A percentile compares a stretch with the other conserved stretches of the same genome.
Evolutionary conservation across 331 rosid genomes (phyloP).

Genomic region (Erythrophleum ivorense): DNA sequence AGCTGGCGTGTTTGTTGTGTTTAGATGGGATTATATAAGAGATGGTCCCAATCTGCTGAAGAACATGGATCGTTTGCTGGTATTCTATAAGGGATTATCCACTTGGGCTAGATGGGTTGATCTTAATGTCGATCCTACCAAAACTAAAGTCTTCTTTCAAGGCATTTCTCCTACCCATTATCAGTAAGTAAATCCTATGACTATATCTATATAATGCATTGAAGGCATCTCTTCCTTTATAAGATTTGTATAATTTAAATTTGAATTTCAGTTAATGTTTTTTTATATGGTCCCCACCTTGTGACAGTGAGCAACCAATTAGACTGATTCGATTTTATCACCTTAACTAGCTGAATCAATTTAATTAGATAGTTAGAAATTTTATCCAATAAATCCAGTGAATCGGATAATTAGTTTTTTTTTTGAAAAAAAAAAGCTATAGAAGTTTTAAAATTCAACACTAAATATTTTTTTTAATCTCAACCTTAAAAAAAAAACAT

Average conservation of each 20-base stretch:
- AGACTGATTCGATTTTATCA: too few relatives aligned
- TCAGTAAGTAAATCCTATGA: conserved; percentile 57
- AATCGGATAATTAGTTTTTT: too few relatives aligned
- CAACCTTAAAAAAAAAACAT: too few relatives aligned
- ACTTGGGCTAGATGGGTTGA: conserved; percentile 97
- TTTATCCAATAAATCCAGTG: too few relatives aligned
- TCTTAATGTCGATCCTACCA: conserved; percentile 63
- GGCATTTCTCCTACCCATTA: conserved; percentile 96
- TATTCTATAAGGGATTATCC: conserved; percentile 67
- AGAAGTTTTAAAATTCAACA: too few relatives aligned
- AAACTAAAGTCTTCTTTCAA: conserved; percentile 84
- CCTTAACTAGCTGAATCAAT: too few relatives aligned
- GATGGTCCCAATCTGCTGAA: conserved; percentile 62
- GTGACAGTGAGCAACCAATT: too few relatives aligned
- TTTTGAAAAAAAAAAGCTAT: too few relatives aligned
- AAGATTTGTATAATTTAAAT: neutral
- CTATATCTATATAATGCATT: neutral
- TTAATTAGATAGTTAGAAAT: too few relatives aligned
- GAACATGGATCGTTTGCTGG: conserved; percentile 81
- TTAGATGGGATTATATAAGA: conserved; percentile 84
- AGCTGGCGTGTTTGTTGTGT: neutral
- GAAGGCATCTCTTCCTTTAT: neutral
- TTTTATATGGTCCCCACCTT: too few relatives aligned
- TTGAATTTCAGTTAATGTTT: too few relatives aligned
- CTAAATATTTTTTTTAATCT: too few relatives aligned